Percentiles rank a stretch among this genome's conserved stretches.
Evolutionary conservation across 768 basidiomycete species (phyloP).

Genomic region (Tricholoma matsutake): DNA sequence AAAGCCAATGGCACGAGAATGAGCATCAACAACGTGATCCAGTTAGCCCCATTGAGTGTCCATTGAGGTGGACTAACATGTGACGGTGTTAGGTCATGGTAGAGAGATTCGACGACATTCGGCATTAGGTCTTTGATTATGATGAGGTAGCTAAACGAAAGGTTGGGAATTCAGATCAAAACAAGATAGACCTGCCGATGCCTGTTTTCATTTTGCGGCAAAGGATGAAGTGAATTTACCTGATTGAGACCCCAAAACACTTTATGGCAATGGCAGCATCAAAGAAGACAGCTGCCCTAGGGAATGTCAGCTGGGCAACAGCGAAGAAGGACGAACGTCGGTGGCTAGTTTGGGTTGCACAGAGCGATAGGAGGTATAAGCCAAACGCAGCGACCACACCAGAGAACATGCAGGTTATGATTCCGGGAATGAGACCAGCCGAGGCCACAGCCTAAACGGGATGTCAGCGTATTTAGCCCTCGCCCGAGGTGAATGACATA

Average conservation of each 20-base stretch:
- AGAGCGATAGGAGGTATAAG: slow-evolving; percentile 82
- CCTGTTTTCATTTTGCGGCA: not conserved
- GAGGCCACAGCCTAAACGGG: slow-evolving; percentile 80
- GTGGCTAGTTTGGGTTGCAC: slow-evolving; percentile 73
- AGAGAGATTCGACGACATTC: slow-evolving; percentile 80
- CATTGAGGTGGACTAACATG: slow-evolving; percentile 68
- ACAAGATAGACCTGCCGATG: not conserved
- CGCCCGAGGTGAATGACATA: slow-evolving; percentile 28
- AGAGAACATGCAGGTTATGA: slow-evolving; percentile 83
- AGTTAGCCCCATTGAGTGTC: slow-evolving; percentile 74
- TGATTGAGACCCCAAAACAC: slow-evolving; percentile 95
- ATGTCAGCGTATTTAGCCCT: slow-evolving; percentile 6
- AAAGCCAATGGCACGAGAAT: slow-evolving; percentile 80
- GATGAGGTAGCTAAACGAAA: slow-evolving; percentile 68
- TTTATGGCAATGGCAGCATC: slow-evolving; percentile 94
- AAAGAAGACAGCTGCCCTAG: slow-evolving; percentile 82
- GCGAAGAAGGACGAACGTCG: slow-evolving; percentile 82
- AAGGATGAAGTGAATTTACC: slow-evolving; percentile 42
- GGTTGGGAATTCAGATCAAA: not conserved
- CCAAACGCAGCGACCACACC: slow-evolving; percentile 79
- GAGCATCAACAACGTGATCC: slow-evolving; percentile 78
- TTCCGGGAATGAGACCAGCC: slow-evolving; percentile 85
- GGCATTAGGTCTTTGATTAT: slow-evolving; percentile 94
- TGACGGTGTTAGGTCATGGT: slow-evolving; percentile 69
- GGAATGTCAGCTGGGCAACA: slow-evolving; percentile 83